phyloP scores from a whole-genome alignment of 2,329 filamentous ascomycete genomes.

The Emergomyces pasteurianus region DNA sequence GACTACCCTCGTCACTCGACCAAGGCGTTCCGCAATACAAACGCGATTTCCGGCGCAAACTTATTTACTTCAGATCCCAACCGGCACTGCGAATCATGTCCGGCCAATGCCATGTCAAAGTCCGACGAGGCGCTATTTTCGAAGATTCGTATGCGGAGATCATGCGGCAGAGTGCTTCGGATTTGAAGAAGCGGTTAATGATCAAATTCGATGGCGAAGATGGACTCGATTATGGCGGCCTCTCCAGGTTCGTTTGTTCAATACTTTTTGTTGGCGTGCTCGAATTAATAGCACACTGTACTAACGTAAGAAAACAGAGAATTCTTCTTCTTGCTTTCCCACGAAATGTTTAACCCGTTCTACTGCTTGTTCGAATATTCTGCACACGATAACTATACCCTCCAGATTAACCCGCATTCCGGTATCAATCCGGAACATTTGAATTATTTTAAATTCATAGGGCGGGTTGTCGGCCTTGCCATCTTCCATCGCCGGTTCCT shows the following conservation, averaged over 20 bases:
- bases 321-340: slow-evolving; percentile 97
- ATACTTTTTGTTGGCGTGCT: neutral
- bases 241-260: slow-evolving; percentile 52
- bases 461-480: slow-evolving; percentile 86
- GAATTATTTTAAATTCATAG: slow-evolving; percentile 99
- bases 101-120: slow-evolving; percentile 96
- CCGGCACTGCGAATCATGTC: slow-evolving; percentile 90
- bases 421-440: slow-evolving; percentile 98
- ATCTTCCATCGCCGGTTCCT: slow-evolving; percentile 98
- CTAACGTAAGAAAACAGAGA: slow-evolving; percentile 46
- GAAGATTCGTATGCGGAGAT: slow-evolving; percentile 99
- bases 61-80: slow-evolving; percentile 98
- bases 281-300: neutral
- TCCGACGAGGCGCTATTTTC: slow-evolving; percentile 91
- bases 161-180: slow-evolving; percentile 86
- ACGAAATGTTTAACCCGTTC: slow-evolving; percentile 99
- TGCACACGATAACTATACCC: slow-evolving; percentile 98
- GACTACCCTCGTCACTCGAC: slow-evolving; percentile 86
- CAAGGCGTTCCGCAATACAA: slow-evolving; percentile 99
- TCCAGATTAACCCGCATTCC: slow-evolving; percentile 98
- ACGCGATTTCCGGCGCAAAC: slow-evolving; percentile 92
- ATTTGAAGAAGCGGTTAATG: slow-evolving; percentile 97
- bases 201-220: slow-evolving; percentile 99
- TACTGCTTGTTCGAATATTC: slow-evolving; percentile 99
- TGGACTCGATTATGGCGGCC: slow-evolving; percentile 91